A percentile compares a stretch with the other conserved stretches of the same genome.
phyloP scores from a whole-genome alignment of 768 basidiomycete genomes.

The Podaxis pistillaris region DNA sequence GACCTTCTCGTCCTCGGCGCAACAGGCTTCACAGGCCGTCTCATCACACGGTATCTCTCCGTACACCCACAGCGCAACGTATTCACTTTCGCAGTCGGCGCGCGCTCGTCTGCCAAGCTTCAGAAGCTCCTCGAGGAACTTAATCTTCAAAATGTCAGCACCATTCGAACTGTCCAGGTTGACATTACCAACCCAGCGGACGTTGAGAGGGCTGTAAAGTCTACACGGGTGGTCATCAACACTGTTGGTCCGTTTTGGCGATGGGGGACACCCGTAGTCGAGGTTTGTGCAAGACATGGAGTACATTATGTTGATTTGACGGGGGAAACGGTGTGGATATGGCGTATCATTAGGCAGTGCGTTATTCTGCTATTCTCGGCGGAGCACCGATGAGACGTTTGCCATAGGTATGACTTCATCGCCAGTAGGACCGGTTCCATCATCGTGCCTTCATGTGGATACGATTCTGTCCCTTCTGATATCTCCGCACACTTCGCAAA shows the following conservation, averaged over 20 bases:
- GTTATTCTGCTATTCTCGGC: not conserved
- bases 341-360: conserved; percentile 54
- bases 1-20: conserved; percentile 75
- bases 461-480: conserved; percentile 81
- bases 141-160: conserved; percentile 32
- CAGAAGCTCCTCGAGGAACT: conserved; percentile 48
- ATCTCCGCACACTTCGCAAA: conserved; percentile 65
- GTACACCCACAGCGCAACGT: conserved; percentile 53
- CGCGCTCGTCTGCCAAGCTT: conserved; percentile 65
- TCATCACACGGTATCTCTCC: conserved; percentile 66
- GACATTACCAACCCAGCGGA: conserved; percentile 57
- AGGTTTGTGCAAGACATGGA: conserved; percentile 68
- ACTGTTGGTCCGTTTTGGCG: conserved; percentile 73
- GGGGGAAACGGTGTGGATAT: conserved; percentile 69
- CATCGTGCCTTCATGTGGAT: conserved; percentile 77
- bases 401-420: conserved; percentile 60
- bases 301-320: conserved; percentile 87
- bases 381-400: conserved; percentile 2
- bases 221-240: conserved; percentile 70
- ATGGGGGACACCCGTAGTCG: conserved; percentile 72
- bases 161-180: conserved; percentile 47
- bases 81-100: conserved; percentile 72
- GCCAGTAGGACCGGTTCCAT: conserved; percentile 71
- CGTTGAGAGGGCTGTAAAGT: conserved; percentile 56
- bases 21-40: conserved; percentile 73